Base-by-base conservation (phyloP, 352 stramenopile genomes). In the Aphanomyces astaci region DNA sequence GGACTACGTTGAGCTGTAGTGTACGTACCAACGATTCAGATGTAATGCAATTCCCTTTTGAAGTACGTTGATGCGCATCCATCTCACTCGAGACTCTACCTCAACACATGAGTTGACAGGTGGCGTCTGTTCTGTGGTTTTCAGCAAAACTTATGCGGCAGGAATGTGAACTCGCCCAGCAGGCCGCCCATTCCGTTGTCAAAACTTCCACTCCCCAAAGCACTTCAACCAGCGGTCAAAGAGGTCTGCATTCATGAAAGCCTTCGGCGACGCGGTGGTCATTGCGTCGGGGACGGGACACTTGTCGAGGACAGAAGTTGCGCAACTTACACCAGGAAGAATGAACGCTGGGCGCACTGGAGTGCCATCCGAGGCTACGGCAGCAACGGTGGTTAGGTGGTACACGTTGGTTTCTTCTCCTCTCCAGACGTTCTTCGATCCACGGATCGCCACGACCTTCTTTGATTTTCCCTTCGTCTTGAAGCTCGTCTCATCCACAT, bases 201-300 rank as follows among this genome's bases (percentile, higher is more conserved):
- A 7, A n/a, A 59, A 28, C 30, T 59, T 59, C 51, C 51, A 59
- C 33, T 59, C 51, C 33, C 51, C 51, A 59, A 59, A 59, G 24
- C 28, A 28, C 19, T 40, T 19, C 10, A 59, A 28, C 51, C 51
- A 59, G n/a, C 25, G 30, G 30, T 59, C 30, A 13, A 59, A 59
- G 4, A 59, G 24, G 25, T 40, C 51, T n/a, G 51, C n/a, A 33
- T 39, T 59, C 51, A 59, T 59, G 19, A 59, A 59, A 36, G 51
- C 51, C 28, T 59, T 59, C 13, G 51, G 51, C 15, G 51, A 36
- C 28, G 51, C 28, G 9, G 51, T 22, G 7, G 33, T 39, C 24
- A 59, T 32, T 25, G 51, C 51, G 30, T 59, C 30, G 30, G 30
- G 25, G 13, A 59, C 51, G 4, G 25, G 30, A 19, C 51, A 59